Base-by-base conservation (phyloP, 2,329 filamentous ascomycete species). In the Gaeumannomyces sp. region DNA sequence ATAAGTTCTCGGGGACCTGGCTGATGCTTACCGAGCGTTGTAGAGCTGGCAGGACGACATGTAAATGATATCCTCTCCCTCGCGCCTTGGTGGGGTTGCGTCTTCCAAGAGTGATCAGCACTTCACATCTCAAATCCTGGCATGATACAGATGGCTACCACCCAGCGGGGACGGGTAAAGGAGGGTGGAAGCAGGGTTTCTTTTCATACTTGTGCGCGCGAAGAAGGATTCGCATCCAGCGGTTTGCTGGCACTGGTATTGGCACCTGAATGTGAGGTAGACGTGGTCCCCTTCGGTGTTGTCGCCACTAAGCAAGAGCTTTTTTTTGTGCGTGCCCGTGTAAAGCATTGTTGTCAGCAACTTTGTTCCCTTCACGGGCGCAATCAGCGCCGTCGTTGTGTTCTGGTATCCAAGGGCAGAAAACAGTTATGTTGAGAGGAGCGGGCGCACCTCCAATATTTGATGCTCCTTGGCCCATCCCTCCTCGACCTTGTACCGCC, bases 221-320 rank as follows among this genome's bases (percentile, higher is more conserved):
- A 64, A 64, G n/a, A 64, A 59, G 1, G 62, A 64, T 27, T 27
- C 25, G 25, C 62, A 64, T 16, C 53, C 62, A 22, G 13, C 14
- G 16, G 53, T 60, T 28, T 14, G n/a, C 22, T 64, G 29, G 25
- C 62, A 64, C 28, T 33, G 25, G 62, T 59, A 59, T 33, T 64
- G 62, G 50, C 62, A 64, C 22, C 7, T 59, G 50, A 64, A 64
- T 4, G 16, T 56, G 4, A 56, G 53, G 56, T 64, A 64, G 14
- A 50, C 57, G 22, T 28, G 14, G 8, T 58, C 50, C 19, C 61
- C 61, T 16, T 31, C 27, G 28, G 5, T 35, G 59, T 38, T n/a
- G 11, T 53, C 45, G 22, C 14, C 14, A 7, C 45, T 7, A 25
- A 53, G 19, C 2, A 19, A n/a, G 45, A 53, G 7, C 45, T 53